Evolutionary conservation across 2,329 filamentous ascomycete genomes (phyloP), one percentile per base, ranked within the genome.

Genomic region (Pyrenophora seminiperda): DNA sequence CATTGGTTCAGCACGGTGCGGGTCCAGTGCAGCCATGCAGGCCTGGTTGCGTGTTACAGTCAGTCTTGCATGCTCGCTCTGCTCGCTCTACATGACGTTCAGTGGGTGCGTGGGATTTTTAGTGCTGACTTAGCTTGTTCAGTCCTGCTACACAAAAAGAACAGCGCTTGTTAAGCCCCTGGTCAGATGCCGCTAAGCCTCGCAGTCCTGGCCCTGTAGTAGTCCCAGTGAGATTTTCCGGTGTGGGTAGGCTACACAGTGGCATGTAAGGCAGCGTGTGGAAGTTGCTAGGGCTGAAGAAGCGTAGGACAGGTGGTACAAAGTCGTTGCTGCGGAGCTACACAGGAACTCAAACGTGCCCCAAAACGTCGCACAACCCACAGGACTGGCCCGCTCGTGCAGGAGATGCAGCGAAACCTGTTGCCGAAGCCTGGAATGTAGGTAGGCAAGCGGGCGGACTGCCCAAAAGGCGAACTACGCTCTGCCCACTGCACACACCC

Each of bases 41-140:
- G 50, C 47, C 51, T 46, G 47, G 45, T 45, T 61, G 58, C 43
- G 50, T 42, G 47, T 14, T 14, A 46, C 22, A 30, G 45, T 45
- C 19, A 53, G 44, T 47, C 31, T n/a, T n/a, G n/a, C n/a, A n/a
- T n/a, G n/a, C n/a, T n/a, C n/a, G n/a, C n/a, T n/a, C n/a, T n/a
- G n/a, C n/a, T 50, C 43, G 45, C 43, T 37, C 37, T 51, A 27
- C 19, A 39, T 44, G 24, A 31, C 49, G 33, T 51, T 53, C 49
- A 54, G 54, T 54, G 47, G 39, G 11, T 45, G 47, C 34, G 41
- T 30, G 31, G 41, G 36, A 36, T 40, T 54, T 49, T 48, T 65
- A 63, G 62, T 46, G 61, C 58, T 63, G 58, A 65, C 54, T 53
- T 56, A 47, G 49, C 45, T 43, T 47, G 42, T 54, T 31, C 33